These are phyloP conservation scores for Emericellopsis terricola DNA, from an alignment of 495 filamentous ascomycete genomes.

Conservation along the genomic window DNA sequence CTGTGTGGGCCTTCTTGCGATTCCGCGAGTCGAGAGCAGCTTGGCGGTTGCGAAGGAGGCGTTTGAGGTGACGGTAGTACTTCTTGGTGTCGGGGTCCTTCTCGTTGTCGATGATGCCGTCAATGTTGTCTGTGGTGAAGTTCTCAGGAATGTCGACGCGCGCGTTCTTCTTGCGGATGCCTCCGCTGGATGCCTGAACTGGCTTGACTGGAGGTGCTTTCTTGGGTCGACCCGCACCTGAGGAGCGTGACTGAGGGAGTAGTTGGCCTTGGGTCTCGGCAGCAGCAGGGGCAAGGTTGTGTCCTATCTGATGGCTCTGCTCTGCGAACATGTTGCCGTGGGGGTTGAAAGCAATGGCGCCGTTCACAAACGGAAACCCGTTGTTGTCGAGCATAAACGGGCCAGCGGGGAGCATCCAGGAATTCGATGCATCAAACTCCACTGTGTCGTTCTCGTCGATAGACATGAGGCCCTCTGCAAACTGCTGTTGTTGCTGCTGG, in stretches of 20 bases:
- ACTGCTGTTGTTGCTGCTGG: constrained; percentile 35
- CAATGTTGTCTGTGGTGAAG: constrained; percentile 86
- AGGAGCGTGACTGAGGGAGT: constrained; percentile 35
- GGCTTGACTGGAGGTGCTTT: constrained; percentile 54
- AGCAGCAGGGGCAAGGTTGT: too few species aligned
- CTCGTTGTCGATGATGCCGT: constrained; percentile 74
- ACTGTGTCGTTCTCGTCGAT: constrained; percentile 35
- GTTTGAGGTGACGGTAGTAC: constrained; percentile 96
- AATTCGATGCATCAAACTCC: constrained; percentile 42
- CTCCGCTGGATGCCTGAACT: constrained; percentile 63
- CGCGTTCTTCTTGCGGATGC: constrained; percentile 98
- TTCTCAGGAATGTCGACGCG: constrained; percentile 94
- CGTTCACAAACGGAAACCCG: constrained; percentile 30
- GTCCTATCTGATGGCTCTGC: too few species aligned
- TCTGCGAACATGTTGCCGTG: constrained; percentile 33
- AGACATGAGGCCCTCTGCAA: constrained; percentile 42
- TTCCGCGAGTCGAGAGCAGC: constrained; percentile 93
- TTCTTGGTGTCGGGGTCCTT: constrained; percentile 89
- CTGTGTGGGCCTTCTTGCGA: constrained; percentile 96
- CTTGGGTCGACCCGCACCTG: too few species aligned
- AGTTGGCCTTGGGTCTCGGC: constrained; percentile 19
- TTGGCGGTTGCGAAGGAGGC: constrained; percentile 83
- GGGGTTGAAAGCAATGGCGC: constrained; percentile 31
- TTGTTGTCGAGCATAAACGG: too few species aligned
- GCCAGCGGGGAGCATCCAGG: too few species aligned